phyloP scores from a whole-genome alignment of 768 basidiomycete genomes.

The Mycena vitilis region DNA sequence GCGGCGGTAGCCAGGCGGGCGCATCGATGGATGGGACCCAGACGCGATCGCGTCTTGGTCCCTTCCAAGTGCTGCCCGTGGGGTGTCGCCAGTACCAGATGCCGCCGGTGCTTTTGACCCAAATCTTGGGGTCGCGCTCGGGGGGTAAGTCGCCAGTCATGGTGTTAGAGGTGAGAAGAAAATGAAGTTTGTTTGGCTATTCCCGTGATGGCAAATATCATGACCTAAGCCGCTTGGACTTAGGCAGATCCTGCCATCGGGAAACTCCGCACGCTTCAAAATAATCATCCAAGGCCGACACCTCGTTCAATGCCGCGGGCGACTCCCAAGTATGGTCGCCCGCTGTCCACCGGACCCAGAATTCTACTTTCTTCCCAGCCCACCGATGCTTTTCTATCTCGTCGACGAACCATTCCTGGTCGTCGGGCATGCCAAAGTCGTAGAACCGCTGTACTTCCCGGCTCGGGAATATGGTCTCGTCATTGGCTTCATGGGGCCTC shows the following conservation, averaged over 20 bases:
- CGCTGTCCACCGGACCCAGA: constrained; percentile 7
- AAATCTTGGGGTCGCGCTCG: too few species aligned
- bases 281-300: constrained; percentile 1
- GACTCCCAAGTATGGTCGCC: constrained; percentile 7
- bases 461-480: background rate
- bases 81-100: too few species aligned
- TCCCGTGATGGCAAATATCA: background rate
- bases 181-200: background rate
- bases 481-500: background rate
- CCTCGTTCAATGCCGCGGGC: background rate
- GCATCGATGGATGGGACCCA: too few species aligned
- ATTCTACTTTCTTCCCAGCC: background rate
- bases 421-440: background rate
- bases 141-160: too few species aligned
- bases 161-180: background rate
- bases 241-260: background rate
- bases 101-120: too few species aligned
- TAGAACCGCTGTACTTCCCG: background rate
- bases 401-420: constrained; percentile 1
- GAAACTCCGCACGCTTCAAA: background rate
- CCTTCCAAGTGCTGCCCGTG: too few species aligned
- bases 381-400: background rate
- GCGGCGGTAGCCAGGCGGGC: too few species aligned
- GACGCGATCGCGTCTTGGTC: too few species aligned
- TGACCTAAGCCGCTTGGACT: background rate